A percentile compares a stretch with the other conserved stretches of the same genome.
Conservation (phyloP, 1,139 yeast genomes). For the Candida buenavistaensis region DNA sequence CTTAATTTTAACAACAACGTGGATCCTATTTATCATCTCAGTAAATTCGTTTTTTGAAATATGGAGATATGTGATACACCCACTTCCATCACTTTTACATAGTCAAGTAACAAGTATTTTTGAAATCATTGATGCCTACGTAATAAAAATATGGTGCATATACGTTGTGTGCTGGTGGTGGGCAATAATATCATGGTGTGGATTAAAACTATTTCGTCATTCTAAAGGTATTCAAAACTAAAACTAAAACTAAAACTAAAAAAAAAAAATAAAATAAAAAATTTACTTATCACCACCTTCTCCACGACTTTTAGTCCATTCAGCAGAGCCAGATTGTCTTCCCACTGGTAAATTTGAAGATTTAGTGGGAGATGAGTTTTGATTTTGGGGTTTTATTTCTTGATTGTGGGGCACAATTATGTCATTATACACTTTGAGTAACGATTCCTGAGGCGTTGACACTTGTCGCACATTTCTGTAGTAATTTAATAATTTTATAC, state of each 20-base stretch:
- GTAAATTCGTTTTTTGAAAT: constrained; percentile 43
- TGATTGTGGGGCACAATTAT: constrained; percentile 25
- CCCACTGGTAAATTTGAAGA: constrained; percentile 35
- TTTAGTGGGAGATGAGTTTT: constrained; percentile 10
- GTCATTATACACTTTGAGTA: constrained; percentile 24
- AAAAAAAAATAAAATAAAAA: no score
- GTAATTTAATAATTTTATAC: constrained; percentile 29
- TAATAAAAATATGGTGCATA: constrained; percentile 51
- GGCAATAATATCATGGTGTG: constrained; percentile 75
- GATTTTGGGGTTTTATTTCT: constrained; percentile 17
- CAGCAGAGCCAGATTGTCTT: constrained; percentile 73
- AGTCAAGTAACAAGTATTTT: constrained; percentile 14
- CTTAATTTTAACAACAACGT: constrained; percentile 33
- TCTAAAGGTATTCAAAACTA: constrained; percentile 54
- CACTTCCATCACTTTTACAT: constrained; percentile 23
- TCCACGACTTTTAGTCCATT: constrained; percentile 76
- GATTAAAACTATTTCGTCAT: constrained; percentile 73
- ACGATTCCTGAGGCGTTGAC: constrained; percentile 11
- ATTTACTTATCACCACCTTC: constrained; percentile 54
- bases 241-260: neutral
- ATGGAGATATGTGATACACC: constrained; percentile 45
- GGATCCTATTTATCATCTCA: constrained; percentile 43
- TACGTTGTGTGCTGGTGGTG: constrained; percentile 73
- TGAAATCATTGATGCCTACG: constrained; percentile 42
- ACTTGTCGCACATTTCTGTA: constrained; percentile 10